phyloP scores from a whole-genome alignment of 352 stramenopile genomes.

The Pythium insidiosum region DNA sequence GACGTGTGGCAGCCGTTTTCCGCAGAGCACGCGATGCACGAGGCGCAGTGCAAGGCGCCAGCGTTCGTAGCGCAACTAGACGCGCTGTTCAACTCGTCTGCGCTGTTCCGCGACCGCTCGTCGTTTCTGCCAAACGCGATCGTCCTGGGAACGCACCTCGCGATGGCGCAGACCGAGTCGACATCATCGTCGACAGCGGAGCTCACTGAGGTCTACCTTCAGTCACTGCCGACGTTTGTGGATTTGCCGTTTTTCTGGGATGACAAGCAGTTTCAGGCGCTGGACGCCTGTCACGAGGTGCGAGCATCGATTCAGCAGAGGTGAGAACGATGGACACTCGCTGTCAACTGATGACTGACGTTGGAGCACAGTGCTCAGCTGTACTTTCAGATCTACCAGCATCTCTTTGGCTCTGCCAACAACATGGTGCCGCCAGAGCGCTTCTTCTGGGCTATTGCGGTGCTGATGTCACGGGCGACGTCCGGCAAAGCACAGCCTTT shows the following conservation, averaged over 20 bases:
- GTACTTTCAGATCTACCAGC: constrained; percentile 59
- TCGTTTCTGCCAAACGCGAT: constrained; percentile 58
- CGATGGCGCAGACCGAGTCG: constrained; percentile 27
- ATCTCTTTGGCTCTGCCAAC: constrained; percentile 56
- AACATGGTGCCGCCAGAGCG: constrained; percentile 41
- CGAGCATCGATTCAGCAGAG: constrained; percentile 53
- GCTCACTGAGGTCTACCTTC: constrained; percentile 54
- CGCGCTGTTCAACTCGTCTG: constrained; percentile 29
- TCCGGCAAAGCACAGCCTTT: constrained; percentile 70
- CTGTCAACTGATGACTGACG: background rate
- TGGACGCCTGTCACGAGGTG: constrained; percentile 51
- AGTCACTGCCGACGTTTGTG: constrained; percentile 40
- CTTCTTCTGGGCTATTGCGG: constrained; percentile 77
- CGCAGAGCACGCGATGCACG: constrained; percentile 49
- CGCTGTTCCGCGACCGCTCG: constrained; percentile 14
- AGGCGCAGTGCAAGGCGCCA: constrained; percentile 51
- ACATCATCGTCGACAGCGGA: constrained; percentile 10
- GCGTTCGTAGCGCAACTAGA: constrained; percentile 54
- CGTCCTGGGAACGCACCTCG: constrained; percentile 58
- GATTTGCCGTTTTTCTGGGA: constrained; percentile 70
- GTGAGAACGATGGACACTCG: constrained; percentile 14
- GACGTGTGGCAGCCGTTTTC: constrained; percentile 72
- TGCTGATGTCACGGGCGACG: constrained; percentile 76
- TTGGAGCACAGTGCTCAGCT: constrained; percentile 32
- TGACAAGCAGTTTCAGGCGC: constrained; percentile 43